Evolutionary conservation across 257 asterid species (phyloP).

Genomic region (Verbena officinalis): DNA sequence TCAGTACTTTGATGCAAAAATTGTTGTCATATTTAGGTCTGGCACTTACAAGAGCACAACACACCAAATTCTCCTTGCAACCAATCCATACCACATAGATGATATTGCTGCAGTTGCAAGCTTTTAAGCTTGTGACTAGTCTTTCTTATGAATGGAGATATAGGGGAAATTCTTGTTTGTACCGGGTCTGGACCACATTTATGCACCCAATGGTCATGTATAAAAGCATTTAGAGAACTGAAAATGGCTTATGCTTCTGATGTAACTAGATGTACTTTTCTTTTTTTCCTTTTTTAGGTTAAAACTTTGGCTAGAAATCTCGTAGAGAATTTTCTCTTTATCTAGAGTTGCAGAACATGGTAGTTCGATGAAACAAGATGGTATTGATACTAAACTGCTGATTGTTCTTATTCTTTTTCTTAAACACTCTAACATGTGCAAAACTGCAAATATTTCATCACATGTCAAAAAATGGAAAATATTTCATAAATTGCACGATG

Average conservation of each 20-base stretch:
- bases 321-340: constrained; percentile 13
- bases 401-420: not conserved
- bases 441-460: not conserved
- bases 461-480: no score
- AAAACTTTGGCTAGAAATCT: constrained; percentile 11
- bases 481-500: no score
- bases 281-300: not conserved
- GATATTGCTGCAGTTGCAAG: not conserved
- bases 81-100: not conserved
- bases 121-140: no score
- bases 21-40: constrained; percentile 23
- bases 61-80: constrained; percentile 6
- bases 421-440: not conserved
- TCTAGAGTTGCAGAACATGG: constrained; percentile 10
- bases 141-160: constrained; percentile 1
- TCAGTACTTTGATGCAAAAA: constrained; percentile 6
- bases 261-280: constrained; percentile 20
- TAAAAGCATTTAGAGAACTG: constrained; percentile 6
- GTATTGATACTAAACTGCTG: not conserved
- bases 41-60: not conserved
- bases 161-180: no score
- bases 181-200: no score
- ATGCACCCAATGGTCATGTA: no score
- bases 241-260: constrained; percentile 17
- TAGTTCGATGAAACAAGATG: constrained; percentile 6